Base-by-base conservation (phyloP, 305 asterid species). In the Caryopteris hybrid region DNA sequence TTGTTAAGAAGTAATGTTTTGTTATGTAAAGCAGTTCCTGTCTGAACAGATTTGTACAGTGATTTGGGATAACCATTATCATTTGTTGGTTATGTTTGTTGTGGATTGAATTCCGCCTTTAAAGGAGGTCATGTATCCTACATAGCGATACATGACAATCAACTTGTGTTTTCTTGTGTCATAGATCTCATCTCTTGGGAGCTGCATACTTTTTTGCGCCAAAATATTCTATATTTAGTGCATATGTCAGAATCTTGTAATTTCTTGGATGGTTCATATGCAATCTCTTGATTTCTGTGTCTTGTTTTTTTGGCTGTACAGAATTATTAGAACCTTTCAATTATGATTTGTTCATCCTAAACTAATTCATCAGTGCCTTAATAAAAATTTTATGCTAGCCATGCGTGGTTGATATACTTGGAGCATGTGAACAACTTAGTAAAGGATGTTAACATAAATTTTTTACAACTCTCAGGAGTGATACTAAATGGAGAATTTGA, bases 371-470 rank as follows among this genome's bases (percentile, higher is more conserved):
- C 16, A 21, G 18, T 46, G 43, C 14, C 22, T 45, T 33, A 45
- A 18, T 73, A 29, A 66, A 48, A 4, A n/a, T 18, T 43, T 41
- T 22, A 33, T 66, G 46, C 45, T 27, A 39, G 41, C 41, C 60
- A 55, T 67, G 46, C 33, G 54, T 47, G 50, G 55, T 64, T 62
- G 66, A 45, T 73, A 47, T 17, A 57, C 69, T 56, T 56, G 63
- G 69, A 68, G 46, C 27, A 1, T 62, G 50, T n/a, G n/a, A n/a
- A n/a, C n/a, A n/a, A n/a, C n/a, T n/a, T n/a, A n/a, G n/a, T n/a
- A n/a, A n/a, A n/a, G n/a, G n/a, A n/a, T n/a, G n/a, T n/a, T n/a
- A n/a, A n/a, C n/a, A n/a, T n/a, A 62, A 58, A 45, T 18, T 50
- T 22, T 34, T 34, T 25, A 3, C 62, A 25, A 61, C 70, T 21